Evolutionary conservation across 805 yeast species (phyloP), one percentile per base, ranked within the genome.

Genomic region (Isabelozyma heimii): DNA sequence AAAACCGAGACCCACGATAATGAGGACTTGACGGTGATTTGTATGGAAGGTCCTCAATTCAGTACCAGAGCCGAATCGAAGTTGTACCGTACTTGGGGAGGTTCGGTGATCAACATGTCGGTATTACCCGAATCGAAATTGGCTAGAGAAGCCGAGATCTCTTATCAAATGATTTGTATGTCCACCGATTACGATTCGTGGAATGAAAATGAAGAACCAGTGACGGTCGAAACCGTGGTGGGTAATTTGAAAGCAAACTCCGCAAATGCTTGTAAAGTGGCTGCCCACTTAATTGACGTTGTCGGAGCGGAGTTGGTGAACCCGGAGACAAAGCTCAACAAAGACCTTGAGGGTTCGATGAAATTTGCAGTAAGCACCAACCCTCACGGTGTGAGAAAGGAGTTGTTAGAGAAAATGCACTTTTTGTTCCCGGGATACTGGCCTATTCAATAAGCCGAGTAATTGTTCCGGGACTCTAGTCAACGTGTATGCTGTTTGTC

Each of bases 21-120:
- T 48, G 84, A 81, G 49, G 97, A 92, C 61, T 72, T 88, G 50
- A 87, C 95, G 6, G 82, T 94, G 39, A 80, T 94, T 53, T 94
- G 99, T 69, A 94, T 94, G 99, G 99, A 92, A 71, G 99, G 99
- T 40, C 99, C 99, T 3, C 97, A 94, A 44, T 94, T 94, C 69
- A 85, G 95, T 37, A 94, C 99, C 12, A 81, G 99, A 56, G 98
- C 99, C 8, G 99, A 94, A 72, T 91, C 97, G 12, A 81, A 80
- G 64, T 70, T 94, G 71, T 94, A 94, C 75, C 70, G 80, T 52
- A 72, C 87, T 35, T 88, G 94, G 85, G 97, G 97, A 49, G 98
- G 97, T 7, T 82, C 91, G 33, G 95, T 94, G 48, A 94, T 94
- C 67, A 94, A 94, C 75, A 94, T 94, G 99, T 86, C 95, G 45